phyloP scores from a whole-genome alignment of 371 early-diverging fungal species.

The Dinochytrium kinnereticum region DNA sequence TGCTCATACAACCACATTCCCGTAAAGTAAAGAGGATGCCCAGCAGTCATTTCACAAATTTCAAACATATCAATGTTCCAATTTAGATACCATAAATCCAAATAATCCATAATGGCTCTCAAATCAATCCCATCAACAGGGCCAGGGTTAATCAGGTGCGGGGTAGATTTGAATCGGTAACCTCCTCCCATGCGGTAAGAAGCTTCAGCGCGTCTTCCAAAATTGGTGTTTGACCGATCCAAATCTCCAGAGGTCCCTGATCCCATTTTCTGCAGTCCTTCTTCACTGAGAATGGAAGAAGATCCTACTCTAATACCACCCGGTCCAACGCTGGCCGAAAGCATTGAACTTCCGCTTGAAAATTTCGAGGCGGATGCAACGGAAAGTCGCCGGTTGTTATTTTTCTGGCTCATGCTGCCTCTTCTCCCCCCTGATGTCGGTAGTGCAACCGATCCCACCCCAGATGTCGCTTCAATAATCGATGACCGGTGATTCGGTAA shows the following conservation, averaged over 20 bases:
- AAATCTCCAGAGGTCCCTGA: background rate
- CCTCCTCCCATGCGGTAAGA: background rate
- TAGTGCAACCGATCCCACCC: background rate
- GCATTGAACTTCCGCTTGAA: background rate
- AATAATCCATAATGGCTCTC: conserved; percentile 35
- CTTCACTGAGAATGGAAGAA: background rate
- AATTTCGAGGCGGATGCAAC: background rate
- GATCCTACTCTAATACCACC: background rate
- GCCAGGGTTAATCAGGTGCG: background rate
- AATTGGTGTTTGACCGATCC: background rate
- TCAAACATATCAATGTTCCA: conserved; percentile 49
- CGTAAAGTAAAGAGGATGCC: conserved; percentile 48
- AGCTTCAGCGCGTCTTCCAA: background rate
- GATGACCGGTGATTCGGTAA: too few relatives aligned
- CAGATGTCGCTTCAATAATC: too few relatives aligned
- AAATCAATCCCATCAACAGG: conserved; percentile 15
- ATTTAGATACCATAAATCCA: conserved; percentile 43
- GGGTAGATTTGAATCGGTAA: background rate
- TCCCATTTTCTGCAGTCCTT: background rate
- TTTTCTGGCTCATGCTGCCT: background rate
- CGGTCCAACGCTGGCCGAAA: background rate
- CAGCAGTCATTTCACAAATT: conserved; percentile 43
- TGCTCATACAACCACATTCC: conserved; percentile 42
- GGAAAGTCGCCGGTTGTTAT: background rate
- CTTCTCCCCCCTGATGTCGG: background rate